Base-by-base conservation (phyloP, 2,329 filamentous ascomycete genomes). In the Curvularia lunata region DNA sequence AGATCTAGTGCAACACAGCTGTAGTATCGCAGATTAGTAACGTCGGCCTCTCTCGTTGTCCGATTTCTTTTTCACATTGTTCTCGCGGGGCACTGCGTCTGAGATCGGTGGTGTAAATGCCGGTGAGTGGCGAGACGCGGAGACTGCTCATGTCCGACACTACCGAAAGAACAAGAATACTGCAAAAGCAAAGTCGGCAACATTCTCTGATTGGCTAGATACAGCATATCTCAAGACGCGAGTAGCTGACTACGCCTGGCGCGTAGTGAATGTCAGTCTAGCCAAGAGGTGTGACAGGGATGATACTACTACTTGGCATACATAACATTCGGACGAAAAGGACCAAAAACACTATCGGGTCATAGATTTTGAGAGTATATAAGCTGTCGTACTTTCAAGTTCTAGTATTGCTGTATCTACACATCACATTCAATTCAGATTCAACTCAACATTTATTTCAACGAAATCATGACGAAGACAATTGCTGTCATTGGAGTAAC, bases 391-490 rank as follows among this genome's bases (percentile, higher is more conserved):
- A 23, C 6, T 25, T 19, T 23, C 40, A 10, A 3, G 3, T 10
- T 16, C 21, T 23, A 42, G 5, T 7, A 42, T 5, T 16, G 1
- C 19, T 23, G 4, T 42, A 16, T 23, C 21, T 25, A 1, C 10
- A 25, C 10, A 23, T 16, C 13, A 21, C 0, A 7, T 21, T 5
- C 21, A 9, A 42, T 12, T 42, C 9, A 30, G 10, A 30, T 9
- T 27, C 25, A 27, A 27, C 25, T 27, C 4, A 27, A n/a, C n/a
- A 23, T 41, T 5, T 13, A 21, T 21, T 13, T 41, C 10, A 6
- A 4, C 25, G 1, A 5, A 45, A 54, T 30, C 43, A 58, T 55
- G 56, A 56, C 48, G n/a, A 69, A 67, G 32, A 63, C 41, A 37
- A 67, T 69, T 34, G 56, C 38, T 41, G 38, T 41, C 1, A 41